Conservation (phyloP, 768 basidiomycete species). For the Leccinum aurantiacum region DNA sequence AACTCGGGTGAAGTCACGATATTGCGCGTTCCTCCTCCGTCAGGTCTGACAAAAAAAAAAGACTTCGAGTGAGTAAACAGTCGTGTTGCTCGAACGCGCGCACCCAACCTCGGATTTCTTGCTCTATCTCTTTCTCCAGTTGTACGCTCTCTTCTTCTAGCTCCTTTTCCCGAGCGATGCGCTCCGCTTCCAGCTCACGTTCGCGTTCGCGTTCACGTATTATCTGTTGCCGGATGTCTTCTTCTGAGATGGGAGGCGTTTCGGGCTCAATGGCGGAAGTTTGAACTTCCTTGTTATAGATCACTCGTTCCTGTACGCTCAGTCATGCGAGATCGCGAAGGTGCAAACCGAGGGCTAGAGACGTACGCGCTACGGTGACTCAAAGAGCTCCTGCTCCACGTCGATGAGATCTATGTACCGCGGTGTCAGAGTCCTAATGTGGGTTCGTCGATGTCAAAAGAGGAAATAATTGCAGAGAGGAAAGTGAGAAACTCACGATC, state of each 20-base stretch:
- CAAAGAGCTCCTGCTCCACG: constrained; percentile 86
- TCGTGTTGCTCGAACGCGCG: background rate
- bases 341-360: background rate
- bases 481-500: too few relatives aligned
- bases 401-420: constrained; percentile 79
- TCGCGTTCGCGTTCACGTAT: constrained; percentile 62
- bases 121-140: constrained; percentile 82
- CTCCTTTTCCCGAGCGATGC: constrained; percentile 67
- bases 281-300: constrained; percentile 84
- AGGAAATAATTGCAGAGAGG: too few relatives aligned
- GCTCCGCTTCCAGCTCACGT: constrained; percentile 69
- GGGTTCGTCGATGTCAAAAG: background rate
- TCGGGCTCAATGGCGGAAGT: constrained; percentile 67
- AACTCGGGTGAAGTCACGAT: constrained; percentile 91
- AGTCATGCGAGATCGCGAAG: background rate
- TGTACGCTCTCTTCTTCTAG: constrained; percentile 82
- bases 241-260: constrained; percentile 52
- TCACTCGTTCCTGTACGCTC: constrained; percentile 62
- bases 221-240: constrained; percentile 73
- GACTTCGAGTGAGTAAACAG: background rate
- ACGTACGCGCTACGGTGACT: constrained; percentile 80
- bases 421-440: constrained; percentile 56
- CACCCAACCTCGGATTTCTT: constrained; percentile 74
- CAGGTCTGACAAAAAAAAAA: constrained; percentile 53
- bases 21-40: constrained; percentile 69